phyloP scores from a whole-genome alignment of 2,329 filamentous ascomycete species.

The Macrophomina pseudophaseolina region DNA sequence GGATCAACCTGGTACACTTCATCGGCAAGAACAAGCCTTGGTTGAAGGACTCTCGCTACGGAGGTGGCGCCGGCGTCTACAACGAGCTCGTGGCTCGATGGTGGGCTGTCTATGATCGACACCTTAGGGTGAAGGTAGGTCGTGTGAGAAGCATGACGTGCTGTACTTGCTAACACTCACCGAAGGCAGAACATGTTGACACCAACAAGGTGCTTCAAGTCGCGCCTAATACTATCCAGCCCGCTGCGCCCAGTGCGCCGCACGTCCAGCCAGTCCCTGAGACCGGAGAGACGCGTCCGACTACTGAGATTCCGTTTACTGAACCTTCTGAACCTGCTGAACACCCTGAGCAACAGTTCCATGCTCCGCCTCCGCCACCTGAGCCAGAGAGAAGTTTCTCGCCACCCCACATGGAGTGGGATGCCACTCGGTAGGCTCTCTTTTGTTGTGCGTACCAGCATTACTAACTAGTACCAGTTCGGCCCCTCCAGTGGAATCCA shows the following conservation, averaged over 20 bases:
- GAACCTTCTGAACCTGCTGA: slow-evolving; percentile 52
- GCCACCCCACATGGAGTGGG: slow-evolving; percentile 65
- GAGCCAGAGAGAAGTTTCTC: slow-evolving; percentile 58
- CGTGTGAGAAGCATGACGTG: not conserved
- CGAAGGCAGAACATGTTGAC: slow-evolving; percentile 16
- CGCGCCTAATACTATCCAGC: slow-evolving; percentile 28
- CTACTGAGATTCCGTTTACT: slow-evolving; percentile 50
- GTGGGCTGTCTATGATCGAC: slow-evolving; percentile 93
- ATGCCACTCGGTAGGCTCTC: slow-evolving; percentile 62
- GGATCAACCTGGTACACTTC: slow-evolving; percentile 91
- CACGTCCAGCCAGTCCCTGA: slow-evolving; percentile 26
- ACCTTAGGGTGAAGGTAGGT: slow-evolving; percentile 62
- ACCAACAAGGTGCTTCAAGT: slow-evolving; percentile 5
- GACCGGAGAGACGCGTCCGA: slow-evolving; percentile 39
- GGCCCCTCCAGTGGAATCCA: slow-evolving; percentile 66
- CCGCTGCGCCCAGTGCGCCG: slow-evolving; percentile 25
- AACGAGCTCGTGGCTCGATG: slow-evolving; percentile 84
- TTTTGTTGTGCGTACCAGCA: slow-evolving; percentile 7
- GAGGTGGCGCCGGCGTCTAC: slow-evolving; percentile 67
- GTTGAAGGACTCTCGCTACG: slow-evolving; percentile 52
- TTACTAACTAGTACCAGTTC: slow-evolving; percentile 35
- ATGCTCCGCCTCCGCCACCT: slow-evolving; percentile 49
- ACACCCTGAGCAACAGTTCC: slow-evolving; percentile 49
- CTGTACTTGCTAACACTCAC: not conserved
- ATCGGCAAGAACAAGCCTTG: slow-evolving; percentile 93